These are phyloP conservation scores for Umbelopsis sp. DNA, from an alignment of 192 early-diverging fungal species.

Conservation along the genomic window DNA sequence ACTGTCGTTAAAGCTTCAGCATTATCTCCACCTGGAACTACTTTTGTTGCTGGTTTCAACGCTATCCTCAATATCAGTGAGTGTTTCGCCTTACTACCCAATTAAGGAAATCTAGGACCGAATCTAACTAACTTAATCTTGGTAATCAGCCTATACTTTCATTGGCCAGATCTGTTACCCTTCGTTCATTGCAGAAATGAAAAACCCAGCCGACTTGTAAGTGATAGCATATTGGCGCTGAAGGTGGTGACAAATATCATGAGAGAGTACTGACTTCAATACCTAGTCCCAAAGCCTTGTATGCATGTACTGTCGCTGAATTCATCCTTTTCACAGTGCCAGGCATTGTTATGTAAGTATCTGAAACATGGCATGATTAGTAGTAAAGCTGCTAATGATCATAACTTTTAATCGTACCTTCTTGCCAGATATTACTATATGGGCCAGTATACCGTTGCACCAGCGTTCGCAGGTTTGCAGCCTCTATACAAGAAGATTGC, in stretches of 20 bases:
- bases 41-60: slow-evolving; percentile 48
- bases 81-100: not conserved
- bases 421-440: not conserved
- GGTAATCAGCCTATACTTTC: not conserved
- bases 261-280: not conserved
- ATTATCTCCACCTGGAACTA: slow-evolving; percentile 52
- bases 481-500: slow-evolving; percentile 7
- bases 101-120: not conserved
- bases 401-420: not conserved
- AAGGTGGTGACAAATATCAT: not conserved
- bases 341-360: slow-evolving; percentile 4
- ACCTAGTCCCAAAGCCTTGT: not conserved
- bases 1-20: not conserved
- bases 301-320: slow-evolving; percentile 12
- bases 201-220: slow-evolving; percentile 11
- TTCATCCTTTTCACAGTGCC: slow-evolving; percentile 8
- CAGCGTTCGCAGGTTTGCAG: slow-evolving; percentile 6
- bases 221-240: not conserved
- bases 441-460: slow-evolving; percentile 8
- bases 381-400: too few relatives aligned
- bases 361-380: not conserved
- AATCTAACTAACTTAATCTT: not conserved
- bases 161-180: slow-evolving; percentile 14
- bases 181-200: slow-evolving; percentile 5
- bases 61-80: slow-evolving; percentile 17